Evolutionary conservation across 805 yeast species (phyloP).

Genomic region (Starmera pachycereana): DNA sequence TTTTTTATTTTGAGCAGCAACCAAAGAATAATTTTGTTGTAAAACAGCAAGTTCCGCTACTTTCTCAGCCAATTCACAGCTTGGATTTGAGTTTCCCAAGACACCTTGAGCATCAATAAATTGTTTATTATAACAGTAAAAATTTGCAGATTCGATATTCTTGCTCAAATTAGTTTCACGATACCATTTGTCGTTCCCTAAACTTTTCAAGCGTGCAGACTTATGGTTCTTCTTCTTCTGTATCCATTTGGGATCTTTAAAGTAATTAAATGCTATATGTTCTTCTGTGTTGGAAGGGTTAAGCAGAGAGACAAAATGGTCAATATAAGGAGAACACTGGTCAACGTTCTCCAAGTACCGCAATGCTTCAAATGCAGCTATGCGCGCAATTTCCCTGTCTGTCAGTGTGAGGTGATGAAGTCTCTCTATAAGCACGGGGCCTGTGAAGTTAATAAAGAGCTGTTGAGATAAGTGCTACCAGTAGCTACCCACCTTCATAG

Average conservation of each 20-base stretch:
- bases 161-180: constrained; percentile 14
- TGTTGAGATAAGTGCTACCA: too few species aligned
- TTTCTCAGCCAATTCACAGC: constrained; percentile 13
- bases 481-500: neutral
- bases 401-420: constrained; percentile 5
- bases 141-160: constrained; percentile 8
- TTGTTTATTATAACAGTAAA: constrained; percentile 9
- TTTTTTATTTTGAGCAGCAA: constrained; percentile 15
- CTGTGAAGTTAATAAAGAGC: constrained; percentile 1
- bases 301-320: constrained; percentile 5
- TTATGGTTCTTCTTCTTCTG: neutral
- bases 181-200: constrained; percentile 13
- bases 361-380: constrained; percentile 12
- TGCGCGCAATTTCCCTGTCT: constrained; percentile 2
- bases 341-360: constrained; percentile 7
- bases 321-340: constrained; percentile 11
- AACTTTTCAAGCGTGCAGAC: constrained; percentile 3
- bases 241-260: constrained; percentile 4
- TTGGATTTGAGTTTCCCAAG: constrained; percentile 8
- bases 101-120: constrained; percentile 14
- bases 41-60: constrained; percentile 15
- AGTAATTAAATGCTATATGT: neutral
- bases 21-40: constrained; percentile 7
- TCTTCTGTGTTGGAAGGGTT: neutral
- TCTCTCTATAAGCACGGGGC: constrained; percentile 14